Evolutionary conservation across 176 grass and related monocot genomes (phyloP).

Genomic region (Melocanna baccifera): DNA sequence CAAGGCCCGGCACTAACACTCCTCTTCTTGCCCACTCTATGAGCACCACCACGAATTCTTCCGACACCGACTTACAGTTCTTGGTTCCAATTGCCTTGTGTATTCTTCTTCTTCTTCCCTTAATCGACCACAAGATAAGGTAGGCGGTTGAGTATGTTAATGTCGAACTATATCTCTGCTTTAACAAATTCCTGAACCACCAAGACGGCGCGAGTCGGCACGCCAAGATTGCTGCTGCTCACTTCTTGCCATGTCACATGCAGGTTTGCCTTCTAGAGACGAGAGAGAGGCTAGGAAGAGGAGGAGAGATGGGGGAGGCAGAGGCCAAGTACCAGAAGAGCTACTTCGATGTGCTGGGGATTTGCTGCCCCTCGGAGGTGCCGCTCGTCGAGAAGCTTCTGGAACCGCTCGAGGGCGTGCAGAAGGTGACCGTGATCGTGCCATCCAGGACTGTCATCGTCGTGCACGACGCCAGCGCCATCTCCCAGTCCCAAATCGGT

Average conservation of each 20-base stretch:
- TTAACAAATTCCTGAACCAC: background rate
- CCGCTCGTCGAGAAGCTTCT: slow-evolving; percentile 79
- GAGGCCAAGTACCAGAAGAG: slow-evolving; percentile 55
- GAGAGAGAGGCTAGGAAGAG: background rate
- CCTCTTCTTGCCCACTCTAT: background rate
- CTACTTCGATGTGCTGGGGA: slow-evolving; percentile 96
- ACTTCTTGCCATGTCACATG: background rate
- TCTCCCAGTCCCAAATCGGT: slow-evolving; percentile 72
- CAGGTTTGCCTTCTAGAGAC: background rate
- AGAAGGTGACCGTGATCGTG: slow-evolving; percentile 73
- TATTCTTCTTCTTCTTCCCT: background rate
- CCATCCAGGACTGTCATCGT: slow-evolving; percentile 91
- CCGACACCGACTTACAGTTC: background rate
- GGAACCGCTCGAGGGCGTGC: slow-evolving; percentile 53
- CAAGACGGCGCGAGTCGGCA: background rate
- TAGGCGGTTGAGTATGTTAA: background rate
- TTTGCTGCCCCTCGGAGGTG: slow-evolving; percentile 91
- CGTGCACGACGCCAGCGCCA: slow-evolving; percentile 55
- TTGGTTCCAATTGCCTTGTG: background rate
- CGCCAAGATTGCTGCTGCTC: background rate
- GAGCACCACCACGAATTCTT: background rate
- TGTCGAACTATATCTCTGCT: background rate
- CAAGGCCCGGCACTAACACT: background rate
- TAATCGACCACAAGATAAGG: background rate
- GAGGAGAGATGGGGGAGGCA: slow-evolving; percentile 20